Evolutionary conservation across 2,329 filamentous ascomycete genomes (phyloP), one percentile per base, ranked within the genome.

Genomic region (Phymatotrichopsis omnivora): DNA sequence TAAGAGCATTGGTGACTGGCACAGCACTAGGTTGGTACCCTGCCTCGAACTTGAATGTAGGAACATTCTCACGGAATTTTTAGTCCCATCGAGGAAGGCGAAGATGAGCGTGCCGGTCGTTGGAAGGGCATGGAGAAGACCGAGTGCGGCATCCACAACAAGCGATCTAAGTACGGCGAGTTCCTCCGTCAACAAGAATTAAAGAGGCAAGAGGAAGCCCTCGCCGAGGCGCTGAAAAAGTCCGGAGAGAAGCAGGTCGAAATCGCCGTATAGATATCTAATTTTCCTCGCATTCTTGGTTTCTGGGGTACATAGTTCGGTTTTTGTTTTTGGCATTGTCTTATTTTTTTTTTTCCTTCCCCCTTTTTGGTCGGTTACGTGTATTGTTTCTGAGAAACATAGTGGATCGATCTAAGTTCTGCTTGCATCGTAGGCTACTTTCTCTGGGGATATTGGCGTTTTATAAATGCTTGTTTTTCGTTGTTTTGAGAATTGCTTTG

Each of bases 71-170:
- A 16, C 14, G 5, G 36, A 11, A 11, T 25, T 27, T 42, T 38
- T 42, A 59, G 78, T 57, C 87, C 91, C 10, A 86, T 96, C 51
- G 78, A 73, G 53, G 85, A 89, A 48, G 84, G 84, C 55, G 91
- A 98, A 67, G 91, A 96, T 60, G 91, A 98, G 75, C 81, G 91
- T 40, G 82, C 91, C 7, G 91, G 91, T 47, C 80, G 91, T 57
- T 98, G 91, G 91, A 95, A 94, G 74, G 91, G 91, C 52, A 82
- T 86, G 65, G 69, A 74, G 60, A 98, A 98, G 80, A 93, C 86
- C 12, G 91, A 98, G 70, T 98, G 91, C 65, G 91, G 91, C 36
- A 96, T 98, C 62, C 91, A 98, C 76, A 96, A 96, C 73, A 93
- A 91, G 67, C 81, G 87, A 65, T 93, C 85, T 47, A 80, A 86